Percentiles rank a stretch among this genome's conserved stretches.
These are phyloP conservation scores for Paecilomyces fulvus DNA, from an alignment of 2,329 filamentous ascomycete species.

Conservation along the genomic window DNA sequence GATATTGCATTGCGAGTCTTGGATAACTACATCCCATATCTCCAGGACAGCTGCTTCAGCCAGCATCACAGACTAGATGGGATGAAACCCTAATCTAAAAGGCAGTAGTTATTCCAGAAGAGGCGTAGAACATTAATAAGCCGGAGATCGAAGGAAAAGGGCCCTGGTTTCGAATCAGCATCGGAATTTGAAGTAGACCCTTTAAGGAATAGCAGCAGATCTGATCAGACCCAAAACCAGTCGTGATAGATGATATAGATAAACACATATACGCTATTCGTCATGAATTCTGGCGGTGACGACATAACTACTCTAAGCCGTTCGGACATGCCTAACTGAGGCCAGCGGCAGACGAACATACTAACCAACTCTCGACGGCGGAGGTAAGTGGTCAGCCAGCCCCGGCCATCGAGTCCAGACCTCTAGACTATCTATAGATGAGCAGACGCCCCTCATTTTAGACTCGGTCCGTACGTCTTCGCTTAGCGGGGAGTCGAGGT, in stretches of 20 bases:
- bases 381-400: background rate
- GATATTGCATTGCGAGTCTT: background rate
- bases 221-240: background rate
- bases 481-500: background rate
- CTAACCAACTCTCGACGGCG: background rate
- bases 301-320: background rate
- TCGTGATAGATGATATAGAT: background rate
- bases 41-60: background rate
- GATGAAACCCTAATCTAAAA: no score
- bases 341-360: background rate
- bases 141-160: background rate
- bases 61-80: background rate
- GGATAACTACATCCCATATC: background rate
- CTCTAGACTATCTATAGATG: background rate
- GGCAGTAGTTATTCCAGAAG: background rate
- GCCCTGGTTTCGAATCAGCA: background rate
- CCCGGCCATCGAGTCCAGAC: background rate
- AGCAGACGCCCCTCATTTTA: background rate
- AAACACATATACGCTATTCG: background rate
- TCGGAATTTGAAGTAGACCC: background rate
- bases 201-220: background rate
- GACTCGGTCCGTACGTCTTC: background rate
- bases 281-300: background rate
- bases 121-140: background rate
- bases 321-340: background rate